Evolutionary conservation across 495 filamentous ascomycete species (phyloP), one percentile per base, ranked within the genome.

Genomic region (Penicillium parvum): DNA sequence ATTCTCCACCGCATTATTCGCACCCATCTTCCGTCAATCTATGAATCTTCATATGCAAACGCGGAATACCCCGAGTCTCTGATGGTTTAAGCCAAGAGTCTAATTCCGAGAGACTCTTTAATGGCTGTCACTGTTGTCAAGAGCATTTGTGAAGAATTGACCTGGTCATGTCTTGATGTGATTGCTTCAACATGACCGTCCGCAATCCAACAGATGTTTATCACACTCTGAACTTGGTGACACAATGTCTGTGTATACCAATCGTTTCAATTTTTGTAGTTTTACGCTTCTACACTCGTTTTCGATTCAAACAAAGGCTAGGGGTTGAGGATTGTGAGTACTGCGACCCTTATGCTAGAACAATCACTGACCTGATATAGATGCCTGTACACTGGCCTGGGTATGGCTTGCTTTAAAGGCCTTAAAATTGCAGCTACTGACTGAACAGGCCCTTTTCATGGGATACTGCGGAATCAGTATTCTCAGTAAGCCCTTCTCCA

Each of bases 211-310:
- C 53, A 15, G 65, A 70, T 63, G 50, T 55, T 8, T 44, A 69
- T 12, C 40, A 62, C 36, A 72, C 68, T 1, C 33, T 71, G 25
- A 72, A 68, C 35, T 44, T 69, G 1, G 61, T 71, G 25, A 69
- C 65, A 8, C 69, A 76, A 50, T 58, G 52, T 22, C 51, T 76
- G n/a, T 74, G 67, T 47, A 62, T 76, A 30, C 60, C 61, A 1
- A 58, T 76, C 29, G 55, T 65, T 14, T 57, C 63, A 10, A 21
- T 66, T 1, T 67, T 72, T 30, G 57, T 74, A 11, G 40, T 37
- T 1, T 37, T 70, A 18, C 66, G 72, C 3, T 58, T 69, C 15
- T 61, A 58, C 32, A 60, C 63, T n/a, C 64, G 68, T 32, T 40
- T 49, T 6, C 58, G 55, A 6, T 69, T 72, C 22, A 63, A 60